Conservation (phyloP, 306 rosid species). For the Fragaria nilgerrensis region DNA sequence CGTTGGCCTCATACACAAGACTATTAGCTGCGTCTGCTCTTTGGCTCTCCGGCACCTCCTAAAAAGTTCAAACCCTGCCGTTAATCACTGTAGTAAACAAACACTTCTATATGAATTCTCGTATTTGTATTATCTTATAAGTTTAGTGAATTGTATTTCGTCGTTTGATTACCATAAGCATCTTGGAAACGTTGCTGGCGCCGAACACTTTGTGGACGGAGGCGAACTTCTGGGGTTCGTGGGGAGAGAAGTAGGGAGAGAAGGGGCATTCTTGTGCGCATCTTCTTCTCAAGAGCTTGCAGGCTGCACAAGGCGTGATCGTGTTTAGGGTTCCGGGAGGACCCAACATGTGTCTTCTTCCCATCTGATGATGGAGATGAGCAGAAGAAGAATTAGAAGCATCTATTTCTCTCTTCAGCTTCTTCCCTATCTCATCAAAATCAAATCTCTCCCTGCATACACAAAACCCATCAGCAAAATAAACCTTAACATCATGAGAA, state of each 20-base stretch:
- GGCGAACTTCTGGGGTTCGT: slow-evolving; percentile 94
- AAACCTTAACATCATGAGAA: neutral
- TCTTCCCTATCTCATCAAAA: slow-evolving; percentile 84
- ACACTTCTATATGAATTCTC: neutral
- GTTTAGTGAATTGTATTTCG: neutral
- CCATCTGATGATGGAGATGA: slow-evolving; percentile 40
- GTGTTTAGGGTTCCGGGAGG: slow-evolving; percentile 87
- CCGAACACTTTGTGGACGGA: slow-evolving; percentile 97
- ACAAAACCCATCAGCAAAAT: neutral
- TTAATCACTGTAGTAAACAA: neutral
- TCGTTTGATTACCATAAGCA: slow-evolving; percentile 63
- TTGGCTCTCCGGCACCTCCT: slow-evolving; percentile 87
- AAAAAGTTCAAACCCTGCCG: neutral
- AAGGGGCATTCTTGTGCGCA: slow-evolving; percentile 97
- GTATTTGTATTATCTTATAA: too few species aligned
- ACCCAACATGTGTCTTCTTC: slow-evolving; percentile 82
- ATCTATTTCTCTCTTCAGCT: slow-evolving; percentile 74
- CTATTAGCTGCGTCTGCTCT: slow-evolving; percentile 96
- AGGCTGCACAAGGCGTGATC: slow-evolving; percentile 95
- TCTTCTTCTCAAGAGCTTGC: slow-evolving; percentile 85
- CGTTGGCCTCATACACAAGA: slow-evolving; percentile 91
- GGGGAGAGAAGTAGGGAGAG: slow-evolving; percentile 97
- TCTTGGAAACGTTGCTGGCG: slow-evolving; percentile 97
- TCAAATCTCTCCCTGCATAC: slow-evolving; percentile 59
- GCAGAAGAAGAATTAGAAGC: slow-evolving; percentile 27